Evolutionary conservation across 352 stramenopile species (phyloP).

Genomic region (Pythium pectinolyticum): DNA sequence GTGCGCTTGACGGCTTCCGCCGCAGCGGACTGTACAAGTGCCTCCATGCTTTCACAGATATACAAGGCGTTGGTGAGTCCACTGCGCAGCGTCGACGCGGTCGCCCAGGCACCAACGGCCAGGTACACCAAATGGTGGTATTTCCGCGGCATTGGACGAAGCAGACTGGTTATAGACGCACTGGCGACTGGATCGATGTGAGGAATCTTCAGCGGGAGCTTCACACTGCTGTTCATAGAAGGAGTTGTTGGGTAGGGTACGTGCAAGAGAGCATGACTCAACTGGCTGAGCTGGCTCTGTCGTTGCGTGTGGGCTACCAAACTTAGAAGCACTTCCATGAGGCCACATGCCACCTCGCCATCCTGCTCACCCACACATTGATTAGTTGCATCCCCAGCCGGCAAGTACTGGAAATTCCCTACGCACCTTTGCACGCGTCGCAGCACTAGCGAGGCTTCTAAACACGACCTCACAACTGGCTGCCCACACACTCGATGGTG

Average conservation of each 20-base stretch:
- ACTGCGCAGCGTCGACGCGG: conserved; percentile 29
- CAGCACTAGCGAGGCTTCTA: background rate
- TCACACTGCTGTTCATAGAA: conserved; percentile 14
- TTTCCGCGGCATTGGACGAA: conserved; percentile 12
- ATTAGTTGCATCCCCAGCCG: background rate
- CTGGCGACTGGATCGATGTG: conserved; percentile 3
- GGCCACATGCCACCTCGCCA: conserved; percentile 42
- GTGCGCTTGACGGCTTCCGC: background rate
- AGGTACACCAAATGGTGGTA: conserved; percentile 49
- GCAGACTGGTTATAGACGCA: background rate
- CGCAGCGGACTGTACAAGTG: conserved; percentile 1
- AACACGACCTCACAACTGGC: conserved; percentile 18
- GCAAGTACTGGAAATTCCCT: too few species aligned
- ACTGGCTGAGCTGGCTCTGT: conserved; percentile 39
- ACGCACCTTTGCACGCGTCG: conserved; percentile 13
- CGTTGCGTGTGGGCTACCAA: conserved; percentile 50
- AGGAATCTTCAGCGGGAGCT: background rate
- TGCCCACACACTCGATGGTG: conserved; percentile 4
- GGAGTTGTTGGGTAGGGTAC: conserved; percentile 42
- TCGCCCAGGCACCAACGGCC: conserved; percentile 58
- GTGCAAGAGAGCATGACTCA: conserved; percentile 63
- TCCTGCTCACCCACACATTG: conserved; percentile 32
- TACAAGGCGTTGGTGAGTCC: conserved; percentile 40
- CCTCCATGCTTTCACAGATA: conserved; percentile 31
- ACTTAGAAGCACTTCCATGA: conserved; percentile 39